Conservation (phyloP, 306 rosid species). For the Quercus robur region DNA sequence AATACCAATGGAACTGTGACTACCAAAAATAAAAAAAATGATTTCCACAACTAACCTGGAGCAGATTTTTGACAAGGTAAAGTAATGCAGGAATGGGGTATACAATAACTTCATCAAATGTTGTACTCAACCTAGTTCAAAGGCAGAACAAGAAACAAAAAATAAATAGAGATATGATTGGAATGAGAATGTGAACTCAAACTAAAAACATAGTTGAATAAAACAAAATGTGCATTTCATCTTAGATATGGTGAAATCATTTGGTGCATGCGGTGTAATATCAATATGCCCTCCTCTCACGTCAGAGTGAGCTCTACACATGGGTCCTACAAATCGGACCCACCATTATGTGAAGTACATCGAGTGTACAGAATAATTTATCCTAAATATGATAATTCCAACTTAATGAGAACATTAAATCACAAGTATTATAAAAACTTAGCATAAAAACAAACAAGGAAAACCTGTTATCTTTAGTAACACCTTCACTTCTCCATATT, state of each 20-base stretch:
- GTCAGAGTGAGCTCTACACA: too few relatives aligned
- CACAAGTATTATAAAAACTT: too few relatives aligned
- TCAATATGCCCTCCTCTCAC: too few relatives aligned
- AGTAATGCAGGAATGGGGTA: constrained; percentile 89
- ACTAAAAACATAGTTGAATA: not conserved
- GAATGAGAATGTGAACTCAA: not conserved
- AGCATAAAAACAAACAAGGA: too few relatives aligned
- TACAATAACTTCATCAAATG: constrained; percentile 80
- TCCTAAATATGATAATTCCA: too few relatives aligned
- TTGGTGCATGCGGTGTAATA: too few relatives aligned
- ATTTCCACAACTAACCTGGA: constrained; percentile 66
- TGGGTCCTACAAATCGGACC: too few relatives aligned
- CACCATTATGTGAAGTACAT: too few relatives aligned
- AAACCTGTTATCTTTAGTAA: constrained; percentile 88
- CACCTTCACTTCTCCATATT: constrained; percentile 73
- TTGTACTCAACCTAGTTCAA: constrained; percentile 62
- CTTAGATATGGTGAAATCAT: too few relatives aligned
- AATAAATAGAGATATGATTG: not conserved
- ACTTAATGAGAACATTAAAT: too few relatives aligned
- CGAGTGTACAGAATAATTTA: too few relatives aligned
- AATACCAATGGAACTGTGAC: not conserved
- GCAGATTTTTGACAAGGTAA: constrained; percentile 69
- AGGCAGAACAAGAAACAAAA: not conserved
- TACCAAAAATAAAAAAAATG: not conserved
- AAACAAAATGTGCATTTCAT: not conserved